Evolutionary conservation across 2,329 filamentous ascomycete species (phyloP).

Genomic region (Aureobasidium subglaciale): DNA sequence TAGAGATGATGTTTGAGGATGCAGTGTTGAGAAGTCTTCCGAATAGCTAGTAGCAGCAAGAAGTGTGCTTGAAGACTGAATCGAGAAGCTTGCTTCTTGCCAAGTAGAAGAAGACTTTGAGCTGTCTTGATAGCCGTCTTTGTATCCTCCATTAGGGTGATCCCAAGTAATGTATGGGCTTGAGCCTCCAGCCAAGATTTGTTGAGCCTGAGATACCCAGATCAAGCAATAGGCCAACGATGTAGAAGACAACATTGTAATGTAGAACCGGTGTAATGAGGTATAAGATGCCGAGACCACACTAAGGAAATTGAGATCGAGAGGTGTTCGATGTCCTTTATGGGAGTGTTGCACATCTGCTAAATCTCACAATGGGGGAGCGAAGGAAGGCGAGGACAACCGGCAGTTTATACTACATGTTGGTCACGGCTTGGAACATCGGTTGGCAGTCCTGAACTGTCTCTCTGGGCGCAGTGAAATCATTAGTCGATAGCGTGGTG

Average conservation of each 20-base stretch:
- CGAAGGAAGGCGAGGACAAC: not conserved
- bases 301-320: not conserved
- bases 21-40: not conserved
- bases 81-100: not conserved
- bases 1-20: not conserved
- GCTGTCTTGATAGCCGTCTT: not conserved
- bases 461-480: not conserved
- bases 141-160: not conserved
- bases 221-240: not conserved
- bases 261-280: not conserved
- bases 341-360: slow-evolving; percentile 9
- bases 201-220: not conserved
- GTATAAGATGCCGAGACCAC: slow-evolving; percentile 9
- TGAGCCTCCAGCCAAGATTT: not conserved
- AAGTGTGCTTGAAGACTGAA: not conserved
- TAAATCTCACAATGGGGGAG: not conserved
- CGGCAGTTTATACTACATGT: slow-evolving; percentile 6
- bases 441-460: not conserved
- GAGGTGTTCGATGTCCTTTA: not conserved
- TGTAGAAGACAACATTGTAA: not conserved
- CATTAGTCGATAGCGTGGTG: not conserved
- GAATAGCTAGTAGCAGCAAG: not conserved
- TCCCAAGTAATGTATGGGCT: not conserved
- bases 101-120: not conserved
- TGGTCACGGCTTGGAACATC: not conserved